Conservation (phyloP, 805 yeast genomes). For the Nakazawaea holstii region DNA sequence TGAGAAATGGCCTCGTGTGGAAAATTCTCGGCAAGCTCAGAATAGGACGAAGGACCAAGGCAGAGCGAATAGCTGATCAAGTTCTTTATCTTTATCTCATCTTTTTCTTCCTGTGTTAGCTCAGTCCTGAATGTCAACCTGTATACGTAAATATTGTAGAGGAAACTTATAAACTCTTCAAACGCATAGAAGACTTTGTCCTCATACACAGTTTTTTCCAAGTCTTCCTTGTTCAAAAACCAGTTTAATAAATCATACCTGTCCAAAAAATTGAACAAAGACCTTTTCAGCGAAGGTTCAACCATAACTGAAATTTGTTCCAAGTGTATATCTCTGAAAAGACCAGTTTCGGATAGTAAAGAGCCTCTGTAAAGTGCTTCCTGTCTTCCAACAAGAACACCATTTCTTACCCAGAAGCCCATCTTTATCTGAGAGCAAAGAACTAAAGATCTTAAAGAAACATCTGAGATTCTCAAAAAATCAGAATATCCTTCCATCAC, state of each 20-base stretch:
- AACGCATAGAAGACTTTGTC: conserved; percentile 41
- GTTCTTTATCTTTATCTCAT: conserved; percentile 26
- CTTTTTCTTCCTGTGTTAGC: conserved; percentile 23
- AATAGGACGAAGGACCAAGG: conserved; percentile 48
- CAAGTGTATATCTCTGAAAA: conserved; percentile 39
- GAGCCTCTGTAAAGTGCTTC: conserved; percentile 43
- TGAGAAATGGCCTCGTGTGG: conserved; percentile 31
- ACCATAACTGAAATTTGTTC: conserved; percentile 36
- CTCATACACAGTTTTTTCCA: conserved; percentile 36
- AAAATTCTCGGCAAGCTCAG: conserved; percentile 34
- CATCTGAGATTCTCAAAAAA: conserved; percentile 46
- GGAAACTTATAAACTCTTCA: conserved; percentile 35
- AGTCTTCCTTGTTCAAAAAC: conserved; percentile 32
- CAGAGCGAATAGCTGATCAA: conserved; percentile 46
- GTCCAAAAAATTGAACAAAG: conserved; percentile 35
- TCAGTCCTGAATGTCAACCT: conserved; percentile 23
- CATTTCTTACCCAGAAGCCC: conserved; percentile 75
- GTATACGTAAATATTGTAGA: conserved; percentile 39
- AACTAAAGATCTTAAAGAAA: conserved; percentile 55
- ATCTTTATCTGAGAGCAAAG: conserved; percentile 54
- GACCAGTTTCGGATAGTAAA: conserved; percentile 33
- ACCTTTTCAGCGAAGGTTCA: conserved; percentile 29
- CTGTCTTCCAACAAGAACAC: conserved; percentile 46
- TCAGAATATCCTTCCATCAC: conserved; percentile 21
- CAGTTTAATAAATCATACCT: conserved; percentile 56